Evolutionary conservation across 1,139 yeast species (phyloP).

Genomic region (Arxiozyma slooffiae): DNA sequence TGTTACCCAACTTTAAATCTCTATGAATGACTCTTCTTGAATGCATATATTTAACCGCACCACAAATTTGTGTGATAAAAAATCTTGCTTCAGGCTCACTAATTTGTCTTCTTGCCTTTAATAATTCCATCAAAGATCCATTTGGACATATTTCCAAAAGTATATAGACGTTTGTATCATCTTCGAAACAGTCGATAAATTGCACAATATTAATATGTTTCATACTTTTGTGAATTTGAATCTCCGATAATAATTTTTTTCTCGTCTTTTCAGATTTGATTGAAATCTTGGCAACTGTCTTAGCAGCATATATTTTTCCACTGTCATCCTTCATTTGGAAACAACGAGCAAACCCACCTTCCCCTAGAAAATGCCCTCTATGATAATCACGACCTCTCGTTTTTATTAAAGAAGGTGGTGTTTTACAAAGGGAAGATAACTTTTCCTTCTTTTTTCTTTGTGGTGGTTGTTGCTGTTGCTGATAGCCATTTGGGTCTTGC

Average conservation of each 20-base stretch:
- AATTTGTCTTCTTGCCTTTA: slow-evolving; percentile 70
- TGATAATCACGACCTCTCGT: slow-evolving; percentile 87
- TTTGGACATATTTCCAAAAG: slow-evolving; percentile 89
- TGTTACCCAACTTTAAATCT: slow-evolving; percentile 88
- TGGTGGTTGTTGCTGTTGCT: slow-evolving; percentile 23
- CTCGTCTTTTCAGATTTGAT: slow-evolving; percentile 85
- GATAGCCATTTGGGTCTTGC: slow-evolving; percentile 8
- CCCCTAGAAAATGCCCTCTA: slow-evolving; percentile 87
- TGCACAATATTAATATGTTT: slow-evolving; percentile 83
- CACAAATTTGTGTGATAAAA: slow-evolving; percentile 86
- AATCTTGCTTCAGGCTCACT: slow-evolving; percentile 88
- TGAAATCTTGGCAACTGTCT: slow-evolving; percentile 93
- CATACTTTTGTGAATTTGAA: slow-evolving; percentile 88
- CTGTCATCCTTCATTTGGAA: slow-evolving; percentile 88
- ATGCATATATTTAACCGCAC: slow-evolving; percentile 89
- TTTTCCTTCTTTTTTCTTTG: slow-evolving; percentile 72
- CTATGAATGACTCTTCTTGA: slow-evolving; percentile 89
- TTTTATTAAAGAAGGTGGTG: slow-evolving; percentile 87
- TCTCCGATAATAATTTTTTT: slow-evolving; percentile 81
- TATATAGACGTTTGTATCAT: slow-evolving; percentile 85
- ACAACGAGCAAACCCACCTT: slow-evolving; percentile 98
- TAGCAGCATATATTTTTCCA: slow-evolving; percentile 89
- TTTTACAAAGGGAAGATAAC: slow-evolving; percentile 77
- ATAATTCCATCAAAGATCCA: slow-evolving; percentile 84
- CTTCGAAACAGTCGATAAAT: slow-evolving; percentile 91